Base-by-base conservation (phyloP, 1,284 basidiomycete species). In the Ustilago bromivora region DNA sequence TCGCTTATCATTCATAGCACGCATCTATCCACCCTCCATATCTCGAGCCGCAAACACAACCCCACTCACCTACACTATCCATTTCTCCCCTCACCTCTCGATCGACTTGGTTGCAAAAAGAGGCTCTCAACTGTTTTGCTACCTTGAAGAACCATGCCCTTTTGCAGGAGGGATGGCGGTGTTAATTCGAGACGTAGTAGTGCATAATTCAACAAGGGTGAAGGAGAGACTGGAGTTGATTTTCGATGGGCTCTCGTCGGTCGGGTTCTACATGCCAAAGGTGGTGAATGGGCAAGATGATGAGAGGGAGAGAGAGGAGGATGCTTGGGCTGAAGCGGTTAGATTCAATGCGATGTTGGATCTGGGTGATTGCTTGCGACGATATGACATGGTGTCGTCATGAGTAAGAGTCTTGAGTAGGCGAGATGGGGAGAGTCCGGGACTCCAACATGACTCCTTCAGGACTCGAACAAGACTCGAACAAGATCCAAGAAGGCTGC, bases 291-390 rank as follows among this genome's bases (percentile, higher is more conserved):
- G 23, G 23, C 23, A 28, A 51, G 49, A 32, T 7, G 13, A 12
- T 32, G 49, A 46, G 19, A 19, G 43, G 8, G 43, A 46, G n/a
- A n/a, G 43, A 5, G 43, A 46, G 43, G 43, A 51, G 13, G 49
- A 51, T 51, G 49, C 49, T 51, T 51, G 49, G 49, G 3, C 49
- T 32, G 49, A 51, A 51, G 31, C 31, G 11, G 28, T 31, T 13
- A 15, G 49, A 7, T 31, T 51, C 11, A 51, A 51, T 51, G n/a
- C 28, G 6, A 15, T 15, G 31, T 32, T 51, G 49, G 28, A 51
- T 12, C 3, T 32, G 6, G 5, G 4, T 17, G 43, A 46, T n/a
- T 46, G 49, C 15, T 51, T 51, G 49, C n/a, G 49, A 6, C 17
- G 54, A n/a, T 28, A 17, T 12, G 54, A 38, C 12, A 11, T 31